These are phyloP conservation scores for Candida tammaniensis DNA, from an alignment of 805 yeast genomes.

Conservation along the genomic window DNA sequence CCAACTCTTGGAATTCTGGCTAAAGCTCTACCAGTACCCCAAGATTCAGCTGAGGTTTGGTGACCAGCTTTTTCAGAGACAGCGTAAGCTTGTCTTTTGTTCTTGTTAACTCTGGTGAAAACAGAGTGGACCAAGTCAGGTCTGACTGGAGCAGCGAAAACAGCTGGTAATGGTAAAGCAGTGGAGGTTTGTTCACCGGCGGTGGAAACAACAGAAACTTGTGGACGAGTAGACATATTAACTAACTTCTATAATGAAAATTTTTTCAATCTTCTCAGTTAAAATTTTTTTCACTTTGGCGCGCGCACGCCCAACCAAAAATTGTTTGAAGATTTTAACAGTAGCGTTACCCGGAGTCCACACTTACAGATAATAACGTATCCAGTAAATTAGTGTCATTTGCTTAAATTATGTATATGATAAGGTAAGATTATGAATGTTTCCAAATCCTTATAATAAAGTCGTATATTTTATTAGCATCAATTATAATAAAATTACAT, in stretches of 20 bases:
- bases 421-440: no score
- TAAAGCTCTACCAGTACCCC: conserved; percentile 99
- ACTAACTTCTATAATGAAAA: not conserved
- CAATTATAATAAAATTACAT: no score
- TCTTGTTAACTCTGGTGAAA: conserved; percentile 97
- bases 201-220: conserved; percentile 90
- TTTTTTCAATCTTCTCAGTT: conserved; percentile 1
- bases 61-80: conserved; percentile 99
- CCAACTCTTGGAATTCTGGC: conserved; percentile 99
- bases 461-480: no score
- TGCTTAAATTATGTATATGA: no score
- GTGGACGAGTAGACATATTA: conserved; percentile 67
- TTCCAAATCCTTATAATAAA: no score
- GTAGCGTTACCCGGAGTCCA: no score
- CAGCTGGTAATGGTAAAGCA: conserved; percentile 94
- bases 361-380: no score
- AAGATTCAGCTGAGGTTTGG: conserved; percentile 99
- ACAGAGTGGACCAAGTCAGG: conserved; percentile 99
- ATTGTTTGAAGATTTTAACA: no score
- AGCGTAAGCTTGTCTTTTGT: conserved; percentile 99
- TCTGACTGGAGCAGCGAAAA: conserved; percentile 99
- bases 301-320: conserved; percentile 4
- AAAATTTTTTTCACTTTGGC: conserved; percentile 7
- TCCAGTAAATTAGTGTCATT: no score
- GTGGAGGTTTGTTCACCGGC: conserved; percentile 83